Percentiles rank a stretch among this genome's conserved stretches.
These are phyloP conservation scores for Bryoerythrophyllum caledonicum DNA, from an alignment of 225 moss, liverwort and hornwort genomes.

Conservation along the genomic window DNA sequence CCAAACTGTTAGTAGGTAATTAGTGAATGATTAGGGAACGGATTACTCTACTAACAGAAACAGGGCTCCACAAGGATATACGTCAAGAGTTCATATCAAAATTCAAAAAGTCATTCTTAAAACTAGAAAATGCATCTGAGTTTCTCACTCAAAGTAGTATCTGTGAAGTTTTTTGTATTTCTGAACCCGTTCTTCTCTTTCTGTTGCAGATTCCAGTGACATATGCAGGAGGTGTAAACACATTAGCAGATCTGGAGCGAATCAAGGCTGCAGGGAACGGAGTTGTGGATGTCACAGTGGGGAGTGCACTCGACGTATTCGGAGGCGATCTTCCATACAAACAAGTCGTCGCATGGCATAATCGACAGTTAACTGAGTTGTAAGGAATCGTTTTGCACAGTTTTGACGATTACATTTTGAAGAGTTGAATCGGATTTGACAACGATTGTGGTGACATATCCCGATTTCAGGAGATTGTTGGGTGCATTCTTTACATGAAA, in stretches of 20 bases:
- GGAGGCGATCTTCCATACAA: conserved; percentile 77
- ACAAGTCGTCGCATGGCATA: conserved; percentile 88
- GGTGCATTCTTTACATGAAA: not conserved
- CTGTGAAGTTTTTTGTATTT: not conserved
- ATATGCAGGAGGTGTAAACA: conserved; percentile 88
- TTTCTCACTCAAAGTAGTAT: no score
- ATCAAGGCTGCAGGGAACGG: conserved; percentile 74
- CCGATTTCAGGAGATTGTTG: not conserved
- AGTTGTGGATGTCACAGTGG: conserved; percentile 85
- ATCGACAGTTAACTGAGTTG: conserved; percentile 35
- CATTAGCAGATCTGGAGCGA: conserved; percentile 73
- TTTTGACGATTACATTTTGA: conserved; percentile 20
- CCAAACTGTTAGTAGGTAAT: no score
- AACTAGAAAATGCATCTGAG: no score
- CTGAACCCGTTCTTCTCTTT: not conserved
- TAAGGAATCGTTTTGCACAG: conserved; percentile 12
- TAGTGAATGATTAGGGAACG: no score
- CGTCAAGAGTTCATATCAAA: no score
- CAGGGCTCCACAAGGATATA: no score
- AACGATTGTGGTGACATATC: not conserved
- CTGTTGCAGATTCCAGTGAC: conserved; percentile 83
- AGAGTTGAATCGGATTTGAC: not conserved
- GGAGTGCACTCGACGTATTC: conserved; percentile 96
- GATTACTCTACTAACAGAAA: no score
- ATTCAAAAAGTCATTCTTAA: no score